Base-by-base conservation (phyloP, 805 yeast species). In the Nakazawaea pomicola region DNA sequence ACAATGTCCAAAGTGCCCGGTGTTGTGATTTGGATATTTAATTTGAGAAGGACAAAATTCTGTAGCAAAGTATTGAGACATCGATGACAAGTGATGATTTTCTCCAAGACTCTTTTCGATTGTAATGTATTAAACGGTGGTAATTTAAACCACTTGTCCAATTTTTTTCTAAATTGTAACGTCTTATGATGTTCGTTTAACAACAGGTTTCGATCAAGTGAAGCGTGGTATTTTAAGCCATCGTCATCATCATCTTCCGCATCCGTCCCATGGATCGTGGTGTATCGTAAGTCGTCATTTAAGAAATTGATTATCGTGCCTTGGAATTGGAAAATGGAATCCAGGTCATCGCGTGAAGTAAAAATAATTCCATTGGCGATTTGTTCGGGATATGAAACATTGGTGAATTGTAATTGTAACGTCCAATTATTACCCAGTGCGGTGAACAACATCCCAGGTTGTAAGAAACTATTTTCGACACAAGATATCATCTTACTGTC, bases 81-180 rank as follows among this genome's bases (percentile, higher is more conserved):
- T 4, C 44, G 38, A 10, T 52, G 47, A 45, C 67, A 62, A 4
- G 54, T 51, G 18, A 62, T 36, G 4, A 61, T 45, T 39, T 59
- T 60, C 38, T 61, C 65, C 7, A 63, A 64, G 38, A 56, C 53
- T 39, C 54, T 54, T 15, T 50, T 40, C n/a, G 47, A 47, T 20
- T 51, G 49, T 35, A 53, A 56, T 35, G 60, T 59, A 43, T 58
- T 59, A 42, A 62, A 58, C 4, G 67, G 67, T 0, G 66, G 65
- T 14, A 62, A 46, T 12, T 54, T 60, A 49, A 58, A 61, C 67
- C 67, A 62, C 42, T 55, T 60, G 3, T 60, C 49, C 17, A 62
- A 44, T 9, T 55, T 43, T 41, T 58, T 59, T 30, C 51, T 54
- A 31, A 54, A 51, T 12, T 57, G 57, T 36, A 55, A 52, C 41